Base-by-base conservation (phyloP, 2,329 filamentous ascomycete genomes). In the Zymoseptoria ardabiliae region DNA sequence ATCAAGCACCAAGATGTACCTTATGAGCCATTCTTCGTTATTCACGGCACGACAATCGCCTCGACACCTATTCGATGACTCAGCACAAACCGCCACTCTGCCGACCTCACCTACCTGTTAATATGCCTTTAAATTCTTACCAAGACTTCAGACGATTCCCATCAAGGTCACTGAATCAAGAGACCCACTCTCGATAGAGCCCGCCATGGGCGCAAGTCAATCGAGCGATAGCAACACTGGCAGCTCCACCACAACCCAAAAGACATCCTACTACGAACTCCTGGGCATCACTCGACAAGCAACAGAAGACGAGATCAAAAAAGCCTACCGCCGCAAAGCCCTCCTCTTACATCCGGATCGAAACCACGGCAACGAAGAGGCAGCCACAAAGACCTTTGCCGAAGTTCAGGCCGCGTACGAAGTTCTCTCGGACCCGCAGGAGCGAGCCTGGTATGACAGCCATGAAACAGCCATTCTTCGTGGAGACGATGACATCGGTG, bases 401-500 rank as follows among this genome's bases (percentile, higher is more conserved):
- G 91, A 97, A 71, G 82, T 97, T 25, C 93, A 97, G 73, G 83
- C 91, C 41, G 94, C 94, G 53, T 96, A 99, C 73, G 91, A 97
- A 73, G 85, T 99, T n/a, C 83, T 99, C 1, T 96, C 92, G 1
- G 94, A 99, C 73, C 86, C 91, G 10, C 93, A 99, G 72, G 94
- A 99, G 74, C 85, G 94, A 67, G 88, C 92, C 30, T 99, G 94
- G 94, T 99, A 99, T 77, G 93, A 99, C 75, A 91, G 91, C 2
- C 94, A 99, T 72, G 87, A 91, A 61, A 87, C 91, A 66, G 86
- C 89, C 55, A 95, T 97, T 62, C 77, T 97, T 63, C 82, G 83
- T 28, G 88, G 87, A 48, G 81, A 83, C 59, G 83, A 85, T 57
- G 51, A 53, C n/a, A n/a, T 28, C 9, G 51, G 51, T n/a, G 51